Percentiles rank a stretch among this genome's conserved stretches.
phyloP scores from a whole-genome alignment of 2,329 filamentous ascomycete genomes.

The Pseudocercospora fuligena region DNA sequence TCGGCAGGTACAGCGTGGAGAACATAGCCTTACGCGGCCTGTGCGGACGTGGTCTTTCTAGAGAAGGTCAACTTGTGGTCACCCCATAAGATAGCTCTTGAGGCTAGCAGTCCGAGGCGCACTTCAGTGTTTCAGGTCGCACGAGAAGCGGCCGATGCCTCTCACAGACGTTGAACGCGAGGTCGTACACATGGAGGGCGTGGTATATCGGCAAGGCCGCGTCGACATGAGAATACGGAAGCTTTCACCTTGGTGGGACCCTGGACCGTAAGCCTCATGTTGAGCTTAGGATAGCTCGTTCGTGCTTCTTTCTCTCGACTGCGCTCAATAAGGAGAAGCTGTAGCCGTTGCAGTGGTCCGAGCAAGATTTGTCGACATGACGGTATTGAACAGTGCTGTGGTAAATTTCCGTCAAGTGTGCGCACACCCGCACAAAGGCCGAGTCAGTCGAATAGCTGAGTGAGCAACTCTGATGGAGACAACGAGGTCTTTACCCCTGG shows the following conservation, averaged over 20 bases:
- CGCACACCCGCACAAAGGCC: background rate
- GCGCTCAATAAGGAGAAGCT: background rate
- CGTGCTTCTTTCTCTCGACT: constrained; percentile 2
- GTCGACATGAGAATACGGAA: background rate
- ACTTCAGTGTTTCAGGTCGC: constrained; percentile 2
- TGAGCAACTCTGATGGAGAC: background rate
- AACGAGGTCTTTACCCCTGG: constrained; percentile 6
- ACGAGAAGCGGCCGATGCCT: background rate
- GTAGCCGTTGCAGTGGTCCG: background rate
- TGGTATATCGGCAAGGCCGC: background rate
- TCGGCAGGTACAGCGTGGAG: constrained; percentile 10
- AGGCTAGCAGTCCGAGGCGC: background rate
- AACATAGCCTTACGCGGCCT: constrained; percentile 16
- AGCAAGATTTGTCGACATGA: constrained; percentile 10
- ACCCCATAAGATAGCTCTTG: background rate
- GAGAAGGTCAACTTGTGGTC: background rate
- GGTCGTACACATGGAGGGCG: background rate
- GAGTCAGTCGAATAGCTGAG: background rate
- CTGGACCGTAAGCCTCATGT: background rate
- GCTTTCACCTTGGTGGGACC: background rate
- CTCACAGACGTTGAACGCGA: background rate
- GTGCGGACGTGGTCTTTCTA: constrained; percentile 2
- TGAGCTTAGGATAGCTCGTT: constrained; percentile 2
- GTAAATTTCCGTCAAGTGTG: background rate
- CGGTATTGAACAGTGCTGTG: constrained; percentile 1